Percentiles rank a stretch among this genome's conserved stretches.
phyloP scores from a whole-genome alignment of 768 basidiomycete species.

The Boletus vinaceobasis region DNA sequence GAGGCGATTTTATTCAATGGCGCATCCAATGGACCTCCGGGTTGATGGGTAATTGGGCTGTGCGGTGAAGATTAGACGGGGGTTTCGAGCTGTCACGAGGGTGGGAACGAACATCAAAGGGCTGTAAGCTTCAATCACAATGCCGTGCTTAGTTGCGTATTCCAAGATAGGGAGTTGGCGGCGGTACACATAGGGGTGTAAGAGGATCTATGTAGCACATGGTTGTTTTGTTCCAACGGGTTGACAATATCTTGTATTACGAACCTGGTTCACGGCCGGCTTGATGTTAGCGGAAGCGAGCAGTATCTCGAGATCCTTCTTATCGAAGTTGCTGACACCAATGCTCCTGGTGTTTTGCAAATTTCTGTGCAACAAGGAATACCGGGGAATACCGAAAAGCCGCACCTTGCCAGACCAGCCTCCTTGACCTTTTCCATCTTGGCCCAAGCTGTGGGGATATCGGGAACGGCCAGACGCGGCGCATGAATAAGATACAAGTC shows the following conservation, averaged over 20 bases:
- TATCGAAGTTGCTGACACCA: slow-evolving; percentile 68
- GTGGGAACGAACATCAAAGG: slow-evolving; percentile 48
- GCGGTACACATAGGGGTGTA: slow-evolving; percentile 69
- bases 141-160: slow-evolving; percentile 53
- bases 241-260: not conserved
- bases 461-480: slow-evolving; percentile 50
- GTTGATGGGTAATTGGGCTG: slow-evolving; percentile 57
- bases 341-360: slow-evolving; percentile 48
- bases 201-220: slow-evolving; percentile 46
- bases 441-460: slow-evolving; percentile 61
- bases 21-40: slow-evolving; percentile 63
- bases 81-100: not conserved
- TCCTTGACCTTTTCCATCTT: slow-evolving; percentile 58
- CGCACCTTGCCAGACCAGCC: slow-evolving; percentile 56
- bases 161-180: slow-evolving; percentile 53
- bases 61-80: not conserved
- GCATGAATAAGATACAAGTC: slow-evolving; percentile 71
- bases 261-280: slow-evolving; percentile 67
- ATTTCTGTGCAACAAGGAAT: not conserved
- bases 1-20: slow-evolving; percentile 54
- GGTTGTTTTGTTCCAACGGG: not conserved
- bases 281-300: slow-evolving; percentile 58
- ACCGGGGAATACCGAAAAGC: not conserved
- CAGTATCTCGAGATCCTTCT: slow-evolving; percentile 50
- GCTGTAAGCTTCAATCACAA: slow-evolving; percentile 73